phyloP scores from a whole-genome alignment of 1,284 basidiomycete species.

The Fistulinella cinereoalba region DNA sequence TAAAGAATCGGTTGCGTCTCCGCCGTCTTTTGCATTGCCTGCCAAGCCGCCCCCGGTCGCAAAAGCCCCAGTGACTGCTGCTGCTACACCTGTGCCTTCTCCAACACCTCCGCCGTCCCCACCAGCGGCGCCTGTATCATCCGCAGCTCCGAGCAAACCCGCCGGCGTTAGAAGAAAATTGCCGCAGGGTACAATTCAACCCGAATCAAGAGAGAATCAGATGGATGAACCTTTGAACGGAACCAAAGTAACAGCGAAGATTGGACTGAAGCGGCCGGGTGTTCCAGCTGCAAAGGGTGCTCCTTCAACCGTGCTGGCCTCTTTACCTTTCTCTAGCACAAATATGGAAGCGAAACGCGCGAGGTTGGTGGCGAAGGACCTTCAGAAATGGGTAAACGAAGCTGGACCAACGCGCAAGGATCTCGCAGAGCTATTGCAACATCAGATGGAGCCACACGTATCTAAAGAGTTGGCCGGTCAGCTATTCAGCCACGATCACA shows the following conservation, averaged over 20 bases:
- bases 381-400: constrained; percentile 81
- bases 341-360: constrained; percentile 72
- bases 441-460: constrained; percentile 87
- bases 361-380: constrained; percentile 80
- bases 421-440: constrained; percentile 81
- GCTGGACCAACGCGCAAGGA: constrained; percentile 81
- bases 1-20: constrained; percentile 40
- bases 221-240: constrained; percentile 44
- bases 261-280: constrained; percentile 53
- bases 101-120: constrained; percentile 31
- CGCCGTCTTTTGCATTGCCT: constrained; percentile 25
- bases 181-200: constrained; percentile 58
- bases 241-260: constrained; percentile 43
- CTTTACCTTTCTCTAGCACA: constrained; percentile 63
- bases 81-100: constrained; percentile 18
- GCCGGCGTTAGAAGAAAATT: constrained; percentile 68
- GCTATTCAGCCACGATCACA: constrained; percentile 95
- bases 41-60: constrained; percentile 29
- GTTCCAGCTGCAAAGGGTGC: constrained; percentile 35
- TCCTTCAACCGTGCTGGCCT: constrained; percentile 29
- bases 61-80: constrained; percentile 12
- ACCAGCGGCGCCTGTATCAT: constrained; percentile 29
- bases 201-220: constrained; percentile 61
- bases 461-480: constrained; percentile 75
- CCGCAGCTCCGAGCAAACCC: constrained; percentile 46